phyloP scores from a whole-genome alignment of 495 filamentous ascomycete species.

The Podospora sp. region DNA sequence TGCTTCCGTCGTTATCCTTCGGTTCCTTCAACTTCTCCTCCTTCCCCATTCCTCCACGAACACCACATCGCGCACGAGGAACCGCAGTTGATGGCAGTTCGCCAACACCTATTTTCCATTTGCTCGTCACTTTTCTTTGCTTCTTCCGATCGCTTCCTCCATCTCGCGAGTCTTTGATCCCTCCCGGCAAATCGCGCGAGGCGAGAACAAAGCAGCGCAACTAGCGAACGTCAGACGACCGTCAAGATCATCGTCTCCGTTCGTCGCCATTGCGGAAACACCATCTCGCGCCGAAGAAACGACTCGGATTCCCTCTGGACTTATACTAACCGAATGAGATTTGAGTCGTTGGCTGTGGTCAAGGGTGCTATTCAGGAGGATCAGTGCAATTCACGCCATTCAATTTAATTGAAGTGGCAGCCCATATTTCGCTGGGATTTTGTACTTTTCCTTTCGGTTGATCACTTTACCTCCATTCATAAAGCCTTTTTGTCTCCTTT shows the following conservation, averaged over 20 bases:
- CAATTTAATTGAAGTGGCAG: slow-evolving; percentile 33
- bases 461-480: slow-evolving; percentile 37
- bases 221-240: not conserved
- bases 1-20: not conserved
- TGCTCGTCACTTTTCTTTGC: slow-evolving; percentile 6
- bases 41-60: not conserved
- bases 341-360: slow-evolving; percentile 33
- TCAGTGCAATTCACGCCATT: slow-evolving; percentile 30
- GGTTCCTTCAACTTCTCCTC: slow-evolving; percentile 12
- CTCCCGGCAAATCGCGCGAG: slow-evolving; percentile 6
- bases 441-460: slow-evolving; percentile 43
- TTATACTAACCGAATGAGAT: slow-evolving; percentile 30
- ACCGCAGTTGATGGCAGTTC: not conserved
- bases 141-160: not conserved
- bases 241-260: slow-evolving; percentile 4
- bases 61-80: not conserved
- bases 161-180: not conserved
- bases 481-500: slow-evolving; percentile 44
- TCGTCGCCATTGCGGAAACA: slow-evolving; percentile 2
- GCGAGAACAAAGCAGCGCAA: slow-evolving; percentile 15
- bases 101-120: not conserved
- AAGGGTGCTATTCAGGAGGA: slow-evolving; percentile 34
- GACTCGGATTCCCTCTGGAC: slow-evolving; percentile 13
- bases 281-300: not conserved
- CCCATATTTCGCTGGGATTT: slow-evolving; percentile 36